Percentiles rank a stretch among this genome's conserved stretches.
phyloP scores from a whole-genome alignment of 306 rosid species.

The Hippophae tibetana region DNA sequence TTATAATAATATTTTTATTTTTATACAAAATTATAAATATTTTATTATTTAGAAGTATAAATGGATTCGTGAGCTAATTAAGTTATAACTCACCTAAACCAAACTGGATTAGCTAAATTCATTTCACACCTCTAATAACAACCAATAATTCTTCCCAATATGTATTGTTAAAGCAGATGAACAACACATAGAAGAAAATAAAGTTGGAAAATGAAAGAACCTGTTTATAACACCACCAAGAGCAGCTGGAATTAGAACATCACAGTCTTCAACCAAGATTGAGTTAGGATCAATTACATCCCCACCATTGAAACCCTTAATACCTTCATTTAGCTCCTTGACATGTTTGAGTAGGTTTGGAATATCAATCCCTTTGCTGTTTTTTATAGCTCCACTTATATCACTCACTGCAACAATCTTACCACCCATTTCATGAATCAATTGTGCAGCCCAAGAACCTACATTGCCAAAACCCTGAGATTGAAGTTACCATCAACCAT shows the following conservation, averaged over 20 bases:
- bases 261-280: constrained; percentile 68
- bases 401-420: constrained; percentile 86
- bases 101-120: too few species aligned
- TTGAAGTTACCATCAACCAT: neutral
- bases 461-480: constrained; percentile 89
- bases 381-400: constrained; percentile 72
- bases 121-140: too few species aligned
- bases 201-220: constrained; percentile 16
- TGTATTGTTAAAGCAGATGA: too few species aligned
- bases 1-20: too few species aligned
- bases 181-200: too few species aligned
- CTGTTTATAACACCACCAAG: constrained; percentile 96
- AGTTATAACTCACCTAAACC: too few species aligned
- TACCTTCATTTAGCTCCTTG: constrained; percentile 37
- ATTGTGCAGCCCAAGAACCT: constrained; percentile 88
- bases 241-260: constrained; percentile 87
- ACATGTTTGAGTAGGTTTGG: constrained; percentile 57
- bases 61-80: too few species aligned
- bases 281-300: constrained; percentile 51
- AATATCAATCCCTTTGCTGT: constrained; percentile 61
- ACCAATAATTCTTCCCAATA: too few species aligned
- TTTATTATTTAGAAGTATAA: too few species aligned
- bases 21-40: too few species aligned
- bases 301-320: constrained; percentile 66
- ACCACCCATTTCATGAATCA: constrained; percentile 71